phyloP scores from a whole-genome alignment of 1,139 yeast genomes.

The Suhomyces atakaporum region DNA sequence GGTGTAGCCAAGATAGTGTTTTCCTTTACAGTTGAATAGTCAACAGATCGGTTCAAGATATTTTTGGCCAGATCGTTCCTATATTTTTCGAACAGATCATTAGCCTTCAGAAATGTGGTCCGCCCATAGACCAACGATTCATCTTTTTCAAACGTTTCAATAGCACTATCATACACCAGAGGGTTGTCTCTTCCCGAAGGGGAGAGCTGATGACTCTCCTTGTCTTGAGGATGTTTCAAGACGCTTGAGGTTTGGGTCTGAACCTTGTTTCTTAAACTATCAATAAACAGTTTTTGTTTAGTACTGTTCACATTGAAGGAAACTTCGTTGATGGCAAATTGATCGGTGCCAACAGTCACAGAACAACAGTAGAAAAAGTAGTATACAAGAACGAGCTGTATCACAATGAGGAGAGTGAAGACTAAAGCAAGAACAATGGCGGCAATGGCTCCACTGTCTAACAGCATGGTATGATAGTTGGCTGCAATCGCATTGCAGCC shows the following conservation, averaged over 20 bases:
- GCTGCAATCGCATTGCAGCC: no score
- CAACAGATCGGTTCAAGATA: no score
- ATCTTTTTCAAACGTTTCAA: slow-evolving; percentile 19
- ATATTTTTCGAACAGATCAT: no score
- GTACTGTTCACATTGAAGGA: not conserved
- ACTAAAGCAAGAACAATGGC: not conserved
- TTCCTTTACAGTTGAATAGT: no score
- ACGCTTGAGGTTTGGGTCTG: no score
- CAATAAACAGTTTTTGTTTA: not conserved
- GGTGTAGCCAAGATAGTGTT: slow-evolving; percentile 21
- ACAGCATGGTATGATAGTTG: no score
- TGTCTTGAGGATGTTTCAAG: no score
- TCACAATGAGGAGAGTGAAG: not conserved
- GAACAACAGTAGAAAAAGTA: not conserved
- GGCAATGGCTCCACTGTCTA: not conserved
- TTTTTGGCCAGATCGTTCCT: no score
- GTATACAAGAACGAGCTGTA: not conserved
- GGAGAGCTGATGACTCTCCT: no score
- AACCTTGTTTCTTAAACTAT: not conserved
- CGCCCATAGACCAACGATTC: no score
- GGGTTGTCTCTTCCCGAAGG: not conserved
- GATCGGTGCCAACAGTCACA: not conserved
- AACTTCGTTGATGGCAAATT: not conserved
- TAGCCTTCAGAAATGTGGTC: no score
- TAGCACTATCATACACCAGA: slow-evolving; percentile 22